Base-by-base conservation (phyloP, 768 basidiomycete species). In the Boletus bicolor region DNA sequence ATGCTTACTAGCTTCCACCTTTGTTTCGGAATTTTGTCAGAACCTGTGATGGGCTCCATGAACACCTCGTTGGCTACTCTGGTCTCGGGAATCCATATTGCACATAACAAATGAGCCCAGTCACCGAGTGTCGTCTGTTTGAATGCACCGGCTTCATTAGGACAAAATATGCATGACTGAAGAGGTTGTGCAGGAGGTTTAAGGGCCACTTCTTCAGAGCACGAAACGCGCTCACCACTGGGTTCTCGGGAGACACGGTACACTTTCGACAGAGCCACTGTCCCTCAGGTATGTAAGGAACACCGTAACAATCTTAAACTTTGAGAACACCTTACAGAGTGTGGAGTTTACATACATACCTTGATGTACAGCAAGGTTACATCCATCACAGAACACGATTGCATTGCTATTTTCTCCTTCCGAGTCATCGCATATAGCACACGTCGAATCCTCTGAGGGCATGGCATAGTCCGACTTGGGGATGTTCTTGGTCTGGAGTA, bases 201-300 rank as follows among this genome's bases (percentile, higher is more conserved):
- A 19, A 24, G 36, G 15, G 35, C 0, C 0, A 49, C 2, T 34
- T 38, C 14, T 19, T 30, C 9, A 55, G 35, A 37, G 19, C 49
- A 26, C 34, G 43, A 3, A 41, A 9, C 11, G 2, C 26, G 74
- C 91, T 60, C 67, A 95, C 94, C 57, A 99, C 97, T 14, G 95
- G 93, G 63, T 86, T 90, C 72, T 98, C 96, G 0, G 97, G 97
- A 1, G 93, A 96, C 10, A 98, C 94, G 0, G 94, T 98, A 66
- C 97, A 99, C 73, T 99, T 99, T 44, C 97, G 78, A 70, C 97
- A 99, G 35, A 99, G 82, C 97, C 97, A 99, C 71, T 99, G 97
- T 1, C 97, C 97, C 75, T 99, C 97, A 0, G 97, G 97, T 55
- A 99, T 98, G 68, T 99, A 99, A 11, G 97, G 97, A 2, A 99